Evolutionary conservation across 1,139 yeast genomes (phyloP).

Genomic region (Geotrichum restrictum): DNA sequence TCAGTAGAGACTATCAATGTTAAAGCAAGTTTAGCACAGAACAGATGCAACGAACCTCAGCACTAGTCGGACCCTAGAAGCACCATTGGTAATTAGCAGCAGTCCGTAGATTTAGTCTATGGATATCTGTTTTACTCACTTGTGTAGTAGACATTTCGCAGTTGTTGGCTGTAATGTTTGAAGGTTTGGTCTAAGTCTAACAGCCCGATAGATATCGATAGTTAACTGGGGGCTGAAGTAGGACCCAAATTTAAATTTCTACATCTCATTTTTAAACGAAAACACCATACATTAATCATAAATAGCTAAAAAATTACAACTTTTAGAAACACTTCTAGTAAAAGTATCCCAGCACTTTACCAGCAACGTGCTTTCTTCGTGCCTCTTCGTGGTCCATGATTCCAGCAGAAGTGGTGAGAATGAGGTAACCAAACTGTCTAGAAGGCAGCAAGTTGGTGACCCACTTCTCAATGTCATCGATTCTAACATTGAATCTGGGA

Average conservation of each 20-base stretch:
- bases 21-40: neutral
- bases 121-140: neutral
- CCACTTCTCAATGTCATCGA: slow-evolving; percentile 94
- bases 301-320: neutral
- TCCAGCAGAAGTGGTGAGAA: slow-evolving; percentile 98
- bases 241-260: too few species aligned
- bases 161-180: neutral
- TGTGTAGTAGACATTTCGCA: neutral
- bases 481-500: slow-evolving; percentile 95
- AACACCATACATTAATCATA: neutral
- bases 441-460: slow-evolving; percentile 96
- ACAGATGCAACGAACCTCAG: neutral
- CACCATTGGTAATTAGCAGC: neutral
- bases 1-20: slow-evolving; percentile 35
- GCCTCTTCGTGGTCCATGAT: slow-evolving; percentile 99
- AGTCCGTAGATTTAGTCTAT: neutral
- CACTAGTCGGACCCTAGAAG: neutral
- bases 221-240: too few species aligned
- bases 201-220: neutral
- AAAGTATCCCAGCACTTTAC: slow-evolving; percentile 94
- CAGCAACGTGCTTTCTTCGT: slow-evolving; percentile 99
- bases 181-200: neutral
- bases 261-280: too few species aligned
- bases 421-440: slow-evolving; percentile 96
- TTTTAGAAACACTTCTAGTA: slow-evolving; percentile 49